These are phyloP conservation scores for Magnusiomyces suaveolens DNA, from an alignment of 1,139 yeast species.

Conservation along the genomic window DNA sequence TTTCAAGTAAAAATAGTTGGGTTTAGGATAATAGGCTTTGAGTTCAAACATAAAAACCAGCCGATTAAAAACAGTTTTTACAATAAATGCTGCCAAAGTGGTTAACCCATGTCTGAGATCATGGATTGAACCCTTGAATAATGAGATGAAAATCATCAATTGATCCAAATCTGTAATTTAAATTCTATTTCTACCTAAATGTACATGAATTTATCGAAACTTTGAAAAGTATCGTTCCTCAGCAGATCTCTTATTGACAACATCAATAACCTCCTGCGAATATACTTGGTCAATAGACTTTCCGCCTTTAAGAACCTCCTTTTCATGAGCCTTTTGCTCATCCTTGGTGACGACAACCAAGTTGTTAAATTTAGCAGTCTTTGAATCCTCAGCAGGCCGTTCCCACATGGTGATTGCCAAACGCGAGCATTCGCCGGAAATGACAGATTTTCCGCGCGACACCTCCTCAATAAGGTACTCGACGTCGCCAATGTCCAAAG, in stretches of 20 bases:
- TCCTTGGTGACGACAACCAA: constrained; percentile 82
- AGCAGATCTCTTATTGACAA: constrained; percentile 53
- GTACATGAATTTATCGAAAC: constrained; percentile 21
- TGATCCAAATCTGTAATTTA: too few species aligned
- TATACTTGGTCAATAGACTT: constrained; percentile 57
- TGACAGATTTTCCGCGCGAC: constrained; percentile 82
- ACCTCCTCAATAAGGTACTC: constrained; percentile 86
- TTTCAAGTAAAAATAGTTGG: too few species aligned
- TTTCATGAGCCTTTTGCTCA: constrained; percentile 74
- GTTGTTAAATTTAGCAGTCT: constrained; percentile 47
- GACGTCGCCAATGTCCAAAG: constrained; percentile 61
- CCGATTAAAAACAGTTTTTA: too few species aligned
- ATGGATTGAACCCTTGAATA: too few species aligned
- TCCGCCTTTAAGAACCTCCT: constrained; percentile 56
- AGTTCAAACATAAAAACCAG: too few species aligned
- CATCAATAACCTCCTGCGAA: constrained; percentile 45
- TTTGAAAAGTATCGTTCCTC: constrained; percentile 58
- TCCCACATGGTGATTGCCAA: constrained; percentile 79
- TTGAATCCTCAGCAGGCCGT: constrained; percentile 38
- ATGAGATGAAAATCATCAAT: too few species aligned
- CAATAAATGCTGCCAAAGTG: too few species aligned
- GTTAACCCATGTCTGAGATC: too few species aligned
- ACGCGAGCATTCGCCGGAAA: constrained; percentile 75
- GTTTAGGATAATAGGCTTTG: too few species aligned
- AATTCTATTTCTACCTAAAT: too few species aligned